Conservation (phyloP, 495 filamentous ascomycete genomes). For the Emericellopsis terricola region DNA sequence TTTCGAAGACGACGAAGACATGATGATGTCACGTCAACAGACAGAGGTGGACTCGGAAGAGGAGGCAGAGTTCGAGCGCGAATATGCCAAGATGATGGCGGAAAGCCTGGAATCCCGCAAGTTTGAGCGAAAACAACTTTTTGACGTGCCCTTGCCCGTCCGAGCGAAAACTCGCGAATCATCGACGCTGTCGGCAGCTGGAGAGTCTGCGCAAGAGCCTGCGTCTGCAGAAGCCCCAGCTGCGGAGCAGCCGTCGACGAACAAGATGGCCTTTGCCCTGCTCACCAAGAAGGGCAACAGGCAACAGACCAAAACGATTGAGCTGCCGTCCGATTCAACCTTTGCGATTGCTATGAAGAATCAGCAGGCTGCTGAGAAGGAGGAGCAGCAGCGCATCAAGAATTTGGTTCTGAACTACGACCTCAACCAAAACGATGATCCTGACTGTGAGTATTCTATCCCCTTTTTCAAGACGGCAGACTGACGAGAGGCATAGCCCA, state of each 20-base stretch:
- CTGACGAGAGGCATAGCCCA: background rate
- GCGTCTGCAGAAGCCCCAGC: conserved; percentile 17
- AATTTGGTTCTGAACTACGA: conserved; percentile 93
- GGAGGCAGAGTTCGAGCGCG: conserved; percentile 94
- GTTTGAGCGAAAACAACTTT: conserved; percentile 81
- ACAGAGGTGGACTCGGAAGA: conserved; percentile 85
- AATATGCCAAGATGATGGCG: conserved; percentile 97
- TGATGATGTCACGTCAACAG: conserved; percentile 75
- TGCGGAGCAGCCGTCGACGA: conserved; percentile 16
- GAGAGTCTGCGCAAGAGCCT: conserved; percentile 10
- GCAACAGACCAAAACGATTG: conserved; percentile 90
- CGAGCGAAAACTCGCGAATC: conserved; percentile 49
- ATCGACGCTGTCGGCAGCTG: conserved; percentile 25
- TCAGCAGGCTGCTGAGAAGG: conserved; percentile 84
- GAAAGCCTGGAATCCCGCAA: conserved; percentile 88
- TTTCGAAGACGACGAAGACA: conserved; percentile 58
- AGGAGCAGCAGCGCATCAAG: conserved; percentile 96
- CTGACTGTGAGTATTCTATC: conserved; percentile 42
- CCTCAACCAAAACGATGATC: conserved; percentile 57
- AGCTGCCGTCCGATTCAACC: conserved; percentile 81
- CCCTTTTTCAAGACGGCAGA: conserved; percentile 11
- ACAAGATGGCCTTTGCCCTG: conserved; percentile 79
- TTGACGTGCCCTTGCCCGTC: conserved; percentile 89
- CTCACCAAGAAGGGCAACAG: conserved; percentile 93
- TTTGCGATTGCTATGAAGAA: conserved; percentile 92